Conservation (phyloP, 371 early-diverging fungal genomes). For the Funneliformis caledonium region DNA sequence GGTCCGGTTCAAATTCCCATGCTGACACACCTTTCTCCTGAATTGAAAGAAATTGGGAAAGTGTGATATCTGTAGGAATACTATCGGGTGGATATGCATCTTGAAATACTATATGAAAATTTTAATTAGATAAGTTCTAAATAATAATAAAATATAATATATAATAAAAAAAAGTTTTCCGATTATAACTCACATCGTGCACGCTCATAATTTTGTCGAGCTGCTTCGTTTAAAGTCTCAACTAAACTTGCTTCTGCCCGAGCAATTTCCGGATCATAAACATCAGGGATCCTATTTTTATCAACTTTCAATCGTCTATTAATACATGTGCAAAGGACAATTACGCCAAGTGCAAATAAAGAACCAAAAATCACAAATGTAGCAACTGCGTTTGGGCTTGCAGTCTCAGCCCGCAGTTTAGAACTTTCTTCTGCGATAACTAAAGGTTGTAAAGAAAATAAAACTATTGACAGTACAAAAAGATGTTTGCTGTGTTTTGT, state of each 20-base stretch:
- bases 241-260: conserved; percentile 37
- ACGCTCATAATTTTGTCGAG: conserved; percentile 40
- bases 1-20: conserved; percentile 80
- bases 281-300: conserved; percentile 37
- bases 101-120: conserved; percentile 48
- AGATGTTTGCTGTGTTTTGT: neutral
- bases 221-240: conserved; percentile 39
- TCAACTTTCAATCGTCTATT: conserved; percentile 21
- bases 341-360: conserved; percentile 2
- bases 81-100: conserved; percentile 64
- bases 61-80: conserved; percentile 69
- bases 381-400: neutral
- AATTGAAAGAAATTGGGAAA: conserved; percentile 69
- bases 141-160: neutral
- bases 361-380: conserved; percentile 18
- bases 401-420: neutral
- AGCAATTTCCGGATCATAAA: conserved; percentile 40
- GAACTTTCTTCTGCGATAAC: neutral
- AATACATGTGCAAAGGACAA: conserved; percentile 30
- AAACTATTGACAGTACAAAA: neutral
- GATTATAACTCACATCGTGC: conserved; percentile 24
- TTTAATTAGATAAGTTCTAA: neutral
- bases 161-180: neutral
- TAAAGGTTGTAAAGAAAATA: neutral
- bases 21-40: conserved; percentile 86